Evolutionary conservation across 2,329 filamentous ascomycete genomes (phyloP).

Genomic region (Trichoderma atrobrunneum): DNA sequence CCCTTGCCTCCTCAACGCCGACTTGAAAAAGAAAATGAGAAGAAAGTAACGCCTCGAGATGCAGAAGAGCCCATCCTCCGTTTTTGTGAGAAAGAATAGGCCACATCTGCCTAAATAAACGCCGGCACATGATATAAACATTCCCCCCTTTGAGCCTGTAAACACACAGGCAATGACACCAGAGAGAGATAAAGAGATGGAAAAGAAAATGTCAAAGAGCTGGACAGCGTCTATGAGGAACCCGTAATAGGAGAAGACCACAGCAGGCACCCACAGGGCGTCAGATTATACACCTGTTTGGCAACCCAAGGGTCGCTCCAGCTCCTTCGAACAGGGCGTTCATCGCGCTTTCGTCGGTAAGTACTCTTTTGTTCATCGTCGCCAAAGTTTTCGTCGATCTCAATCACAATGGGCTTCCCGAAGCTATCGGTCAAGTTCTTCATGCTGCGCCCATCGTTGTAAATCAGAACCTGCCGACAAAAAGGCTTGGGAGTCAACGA

Average conservation of each 20-base stretch:
- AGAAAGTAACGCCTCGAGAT: neutral
- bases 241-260: constrained; percentile 35
- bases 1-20: neutral
- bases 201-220: neutral
- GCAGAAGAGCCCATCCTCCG: neutral
- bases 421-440: constrained; percentile 36
- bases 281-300: constrained; percentile 38
- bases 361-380: constrained; percentile 6
- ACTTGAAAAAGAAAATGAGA: neutral
- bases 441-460: constrained; percentile 37
- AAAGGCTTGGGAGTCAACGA: constrained; percentile 36
- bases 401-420: constrained; percentile 44
- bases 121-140: neutral
- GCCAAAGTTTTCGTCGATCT: constrained; percentile 28
- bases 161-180: neutral
- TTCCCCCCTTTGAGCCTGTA: neutral
- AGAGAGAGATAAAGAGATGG: neutral
- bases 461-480: constrained; percentile 50
- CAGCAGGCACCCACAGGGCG: constrained; percentile 55
- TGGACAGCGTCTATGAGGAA: neutral
- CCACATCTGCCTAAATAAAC: neutral
- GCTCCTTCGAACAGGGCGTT: neutral
- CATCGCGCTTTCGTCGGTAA: neutral
- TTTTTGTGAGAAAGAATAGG: neutral
- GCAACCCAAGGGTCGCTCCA: constrained; percentile 15